phyloP scores from a whole-genome alignment of 1,284 basidiomycete species.

The Tilletia setariae region DNA sequence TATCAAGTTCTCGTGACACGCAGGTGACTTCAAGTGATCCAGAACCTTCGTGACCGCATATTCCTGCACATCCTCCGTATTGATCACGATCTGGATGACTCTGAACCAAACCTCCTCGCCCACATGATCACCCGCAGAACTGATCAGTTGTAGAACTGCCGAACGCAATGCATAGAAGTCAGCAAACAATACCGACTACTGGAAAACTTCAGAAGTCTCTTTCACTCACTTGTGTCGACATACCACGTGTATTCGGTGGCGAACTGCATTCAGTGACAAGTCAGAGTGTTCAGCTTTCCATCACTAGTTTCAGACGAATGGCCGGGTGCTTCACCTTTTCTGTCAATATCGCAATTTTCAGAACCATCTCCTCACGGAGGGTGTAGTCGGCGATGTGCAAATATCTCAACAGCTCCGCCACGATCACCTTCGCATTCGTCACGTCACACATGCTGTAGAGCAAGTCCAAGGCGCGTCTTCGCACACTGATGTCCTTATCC shows the following conservation, averaged over 20 bases:
- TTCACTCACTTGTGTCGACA: conserved; percentile 27
- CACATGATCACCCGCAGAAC: conserved; percentile 93
- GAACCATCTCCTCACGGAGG: conserved; percentile 93
- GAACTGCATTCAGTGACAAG: conserved; percentile 58
- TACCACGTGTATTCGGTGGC: conserved; percentile 67
- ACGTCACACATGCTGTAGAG: conserved; percentile 99
- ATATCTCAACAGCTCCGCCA: conserved; percentile 88
- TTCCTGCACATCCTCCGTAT: conserved; percentile 83
- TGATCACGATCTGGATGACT: conserved; percentile 95
- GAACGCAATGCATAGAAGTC: conserved; percentile 54
- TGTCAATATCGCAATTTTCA: conserved; percentile 96
- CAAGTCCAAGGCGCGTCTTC: conserved; percentile 86
- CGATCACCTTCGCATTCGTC: conserved; percentile 89
- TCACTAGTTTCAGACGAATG: background rate
- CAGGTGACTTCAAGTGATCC: conserved; percentile 78
- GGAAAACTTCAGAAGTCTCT: conserved; percentile 34
- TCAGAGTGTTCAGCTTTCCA: background rate
- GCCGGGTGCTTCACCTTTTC: conserved; percentile 65
- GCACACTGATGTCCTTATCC: conserved; percentile 95
- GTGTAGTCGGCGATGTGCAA: conserved; percentile 92
- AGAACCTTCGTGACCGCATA: conserved; percentile 94
- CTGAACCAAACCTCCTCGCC: conserved; percentile 99
- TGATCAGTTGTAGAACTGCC: conserved; percentile 91
- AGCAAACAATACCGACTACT: no score
- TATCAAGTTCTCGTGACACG: conserved; percentile 94